Evolutionary conservation across 1,284 basidiomycete genomes (phyloP).

Genomic region (Puccinia horiana): DNA sequence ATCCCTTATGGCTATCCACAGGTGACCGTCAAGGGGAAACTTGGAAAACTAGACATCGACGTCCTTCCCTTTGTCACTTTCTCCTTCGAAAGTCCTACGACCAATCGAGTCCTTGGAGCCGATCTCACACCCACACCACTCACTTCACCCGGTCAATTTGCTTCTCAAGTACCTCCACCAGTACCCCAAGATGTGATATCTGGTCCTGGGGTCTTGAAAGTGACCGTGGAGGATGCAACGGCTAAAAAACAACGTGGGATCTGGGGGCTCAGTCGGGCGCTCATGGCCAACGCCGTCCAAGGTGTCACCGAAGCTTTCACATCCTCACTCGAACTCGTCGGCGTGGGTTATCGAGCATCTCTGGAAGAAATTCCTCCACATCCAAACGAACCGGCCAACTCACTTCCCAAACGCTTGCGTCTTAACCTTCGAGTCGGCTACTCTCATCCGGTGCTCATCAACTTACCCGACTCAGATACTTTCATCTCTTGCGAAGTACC

Average conservation of each 20-base stretch:
- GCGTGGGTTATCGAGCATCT: slow-evolving; percentile 87
- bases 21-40: slow-evolving; percentile 71
- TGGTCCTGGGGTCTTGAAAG: slow-evolving; percentile 51
- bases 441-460: slow-evolving; percentile 80
- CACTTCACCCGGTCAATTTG: slow-evolving; percentile 51
- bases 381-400: slow-evolving; percentile 61
- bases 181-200: slow-evolving; percentile 16
- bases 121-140: slow-evolving; percentile 52
- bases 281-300: slow-evolving; percentile 82
- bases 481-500: slow-evolving; percentile 63
- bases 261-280: slow-evolving; percentile 89
- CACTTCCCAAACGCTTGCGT: slow-evolving; percentile 61
- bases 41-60: slow-evolving; percentile 73
- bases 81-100: slow-evolving; percentile 22
- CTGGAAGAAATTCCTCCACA: slow-evolving; percentile 76
- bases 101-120: slow-evolving; percentile 45
- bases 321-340: slow-evolving; percentile 81
- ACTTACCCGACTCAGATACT: slow-evolving; percentile 70
- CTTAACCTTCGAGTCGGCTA: slow-evolving; percentile 88
- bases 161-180: slow-evolving; percentile 3
- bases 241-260: slow-evolving; percentile 77
- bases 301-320: slow-evolving; percentile 88
- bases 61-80: slow-evolving; percentile 56
- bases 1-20: slow-evolving; percentile 53
- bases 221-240: slow-evolving; percentile 72